phyloP scores from a whole-genome alignment of 83 land plant genomes.

The Picea engelmannii region DNA sequence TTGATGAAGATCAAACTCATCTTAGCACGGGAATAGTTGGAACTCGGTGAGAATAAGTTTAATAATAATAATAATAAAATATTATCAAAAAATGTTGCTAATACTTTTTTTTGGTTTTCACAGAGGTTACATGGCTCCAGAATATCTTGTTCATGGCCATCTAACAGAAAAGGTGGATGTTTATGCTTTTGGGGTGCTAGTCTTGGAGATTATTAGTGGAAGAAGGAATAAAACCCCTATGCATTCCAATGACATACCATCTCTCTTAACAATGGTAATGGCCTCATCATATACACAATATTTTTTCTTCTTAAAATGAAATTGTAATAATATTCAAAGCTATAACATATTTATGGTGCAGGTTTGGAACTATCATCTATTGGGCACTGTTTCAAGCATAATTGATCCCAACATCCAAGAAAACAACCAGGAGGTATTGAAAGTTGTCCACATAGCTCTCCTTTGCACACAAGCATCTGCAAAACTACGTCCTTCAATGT shows the following conservation, averaged over 20 bases:
- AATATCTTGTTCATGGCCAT: background rate
- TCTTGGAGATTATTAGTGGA: slow-evolving; percentile 4
- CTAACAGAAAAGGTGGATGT: slow-evolving; percentile 6
- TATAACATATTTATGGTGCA: background rate
- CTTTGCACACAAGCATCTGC: no score
- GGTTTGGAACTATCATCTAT: background rate
- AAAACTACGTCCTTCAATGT: no score
- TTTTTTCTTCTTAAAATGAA: no score
- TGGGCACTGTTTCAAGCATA: background rate
- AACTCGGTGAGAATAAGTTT: no score
- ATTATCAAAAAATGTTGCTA: no score
- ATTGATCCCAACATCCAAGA: background rate
- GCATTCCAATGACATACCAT: background rate
- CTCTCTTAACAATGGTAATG: background rate
- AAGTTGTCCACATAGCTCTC: background rate
- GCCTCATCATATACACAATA: no score
- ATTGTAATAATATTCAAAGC: no score
- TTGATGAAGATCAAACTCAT: slow-evolving; percentile 31
- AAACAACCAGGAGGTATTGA: background rate
- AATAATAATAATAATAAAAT: no score
- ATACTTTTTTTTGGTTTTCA: background rate
- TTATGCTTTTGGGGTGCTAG: slow-evolving; percentile 15
- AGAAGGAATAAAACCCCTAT: background rate
- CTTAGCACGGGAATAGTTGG: slow-evolving; percentile 43
- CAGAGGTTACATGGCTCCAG: slow-evolving; percentile 17